phyloP scores from a whole-genome alignment of 495 filamentous ascomycete genomes.

The Aspergillus wentii region DNA sequence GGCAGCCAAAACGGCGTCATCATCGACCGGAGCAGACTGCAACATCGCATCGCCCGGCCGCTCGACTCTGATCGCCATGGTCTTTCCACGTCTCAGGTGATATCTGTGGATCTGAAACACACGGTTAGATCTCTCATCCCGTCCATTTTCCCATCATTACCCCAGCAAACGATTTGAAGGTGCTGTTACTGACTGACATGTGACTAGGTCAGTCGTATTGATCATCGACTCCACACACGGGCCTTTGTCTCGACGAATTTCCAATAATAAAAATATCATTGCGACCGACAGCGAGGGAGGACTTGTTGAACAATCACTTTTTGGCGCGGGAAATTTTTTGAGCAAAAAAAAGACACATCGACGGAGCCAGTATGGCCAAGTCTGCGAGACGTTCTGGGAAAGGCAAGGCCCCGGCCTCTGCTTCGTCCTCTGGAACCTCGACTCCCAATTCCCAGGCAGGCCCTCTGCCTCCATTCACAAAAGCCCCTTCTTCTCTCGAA shows the following conservation, averaged over 20 bases:
- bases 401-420: conserved; percentile 16
- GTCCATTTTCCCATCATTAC: conserved; percentile 1
- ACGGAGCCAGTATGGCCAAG: conserved; percentile 43
- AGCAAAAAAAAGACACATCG: background rate
- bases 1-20: too few species aligned
- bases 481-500: conserved; percentile 50
- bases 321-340: background rate
- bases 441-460: conserved; percentile 33
- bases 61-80: too few species aligned
- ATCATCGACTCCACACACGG: conserved; percentile 12
- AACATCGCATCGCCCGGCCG: too few species aligned
- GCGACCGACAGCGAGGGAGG: background rate
- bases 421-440: conserved; percentile 26
- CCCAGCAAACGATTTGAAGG: background rate
- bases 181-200: conserved; percentile 23
- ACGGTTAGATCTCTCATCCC: conserved; percentile 1
- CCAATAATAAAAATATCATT: background rate
- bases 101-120: conserved; percentile 4
- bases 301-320: background rate
- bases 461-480: conserved; percentile 58
- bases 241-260: conserved; percentile 10
- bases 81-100: too few species aligned
- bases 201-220: conserved; percentile 26
- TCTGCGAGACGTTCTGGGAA: conserved; percentile 29
- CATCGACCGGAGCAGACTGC: too few species aligned